Evolutionary conservation across 2,329 filamentous ascomycete genomes (phyloP).

Genomic region (Falciphora oryzae): DNA sequence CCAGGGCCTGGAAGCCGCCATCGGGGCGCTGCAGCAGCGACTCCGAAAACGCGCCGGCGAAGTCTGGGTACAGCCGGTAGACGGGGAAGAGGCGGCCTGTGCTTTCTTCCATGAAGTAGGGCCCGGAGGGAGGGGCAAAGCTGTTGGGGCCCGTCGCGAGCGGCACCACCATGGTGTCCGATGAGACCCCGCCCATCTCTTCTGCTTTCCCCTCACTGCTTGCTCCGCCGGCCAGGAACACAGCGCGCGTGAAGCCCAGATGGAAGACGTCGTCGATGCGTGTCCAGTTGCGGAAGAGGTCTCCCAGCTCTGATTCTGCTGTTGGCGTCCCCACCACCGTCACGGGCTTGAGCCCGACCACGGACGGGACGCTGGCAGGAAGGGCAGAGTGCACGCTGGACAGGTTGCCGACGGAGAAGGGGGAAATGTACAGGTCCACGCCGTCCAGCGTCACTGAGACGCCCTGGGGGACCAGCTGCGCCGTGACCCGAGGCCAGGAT

Average conservation of each 20-base stretch:
- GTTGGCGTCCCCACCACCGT: constrained; percentile 25
- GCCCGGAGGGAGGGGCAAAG: constrained; percentile 22
- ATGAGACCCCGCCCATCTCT: constrained; percentile 17
- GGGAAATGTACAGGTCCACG: constrained; percentile 29
- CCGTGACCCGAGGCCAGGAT: neutral
- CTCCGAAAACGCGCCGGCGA: constrained; percentile 26
- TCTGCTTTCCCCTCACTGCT: too few species aligned
- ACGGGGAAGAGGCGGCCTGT: constrained; percentile 28
- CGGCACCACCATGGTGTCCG: constrained; percentile 14
- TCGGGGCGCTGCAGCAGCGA: constrained; percentile 25
- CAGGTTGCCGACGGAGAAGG: constrained; percentile 25
- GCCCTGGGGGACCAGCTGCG: constrained; percentile 23
- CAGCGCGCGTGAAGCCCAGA: constrained; percentile 18
- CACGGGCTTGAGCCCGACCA: constrained; percentile 28
- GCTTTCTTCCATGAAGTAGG: constrained; percentile 29
- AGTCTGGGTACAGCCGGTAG: constrained; percentile 31
- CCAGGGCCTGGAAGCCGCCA: constrained; percentile 27
- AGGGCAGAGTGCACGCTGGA: constrained; percentile 11
- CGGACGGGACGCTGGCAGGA: constrained; percentile 17
- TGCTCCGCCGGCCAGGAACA: constrained; percentile 18
- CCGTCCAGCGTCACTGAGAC: constrained; percentile 25
- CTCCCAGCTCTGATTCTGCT: constrained; percentile 16
- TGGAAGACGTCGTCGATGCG: constrained; percentile 24
- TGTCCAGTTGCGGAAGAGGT: constrained; percentile 26
- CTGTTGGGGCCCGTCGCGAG: constrained; percentile 13